Evolutionary conservation across 352 stramenopile genomes (phyloP), one percentile per base, ranked within the genome.

Genomic region (Pythium phragmiticola): DNA sequence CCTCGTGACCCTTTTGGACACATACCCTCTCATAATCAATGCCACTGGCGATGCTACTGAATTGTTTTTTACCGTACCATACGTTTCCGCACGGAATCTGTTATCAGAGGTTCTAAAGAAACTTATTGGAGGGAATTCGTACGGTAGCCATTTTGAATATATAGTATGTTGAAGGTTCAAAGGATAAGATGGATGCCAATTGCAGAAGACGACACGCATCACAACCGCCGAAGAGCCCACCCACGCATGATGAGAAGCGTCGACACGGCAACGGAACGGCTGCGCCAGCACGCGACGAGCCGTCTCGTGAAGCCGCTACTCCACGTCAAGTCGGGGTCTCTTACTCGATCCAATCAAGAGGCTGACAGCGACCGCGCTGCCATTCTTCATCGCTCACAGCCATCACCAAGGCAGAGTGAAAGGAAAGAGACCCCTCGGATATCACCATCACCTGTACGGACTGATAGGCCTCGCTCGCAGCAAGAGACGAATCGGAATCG

Each of bases 171-270:
- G 17, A 23, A 65, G 58, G 48, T 57, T 42, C 17, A 4, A 43
- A 0, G 19, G 54, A 69, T 69, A 69, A 69, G 62, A 66, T 60
- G 50, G 39, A 14, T 66, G 41, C 58, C 57, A 64, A 57, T 42
- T 46, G 19, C 37, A 33, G 53, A 30, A 51, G 12, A 36, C 8
- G 3, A 26, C 39, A 7, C 8, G 17, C 52, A 47, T 50, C 14
- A 8, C 14, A 19, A 30, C 41, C 46, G 13, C 21, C 21, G 4
- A 48, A 19, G 34, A 23, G 6, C 17, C 16, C 53, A 41, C 36
- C 12, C 17, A 58, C 49, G 53, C 53, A 37, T 37, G 23, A 23
- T 14, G 9, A 11, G 13, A 30, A 46, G 50, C 50, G 50, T 13
- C 7, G 14, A 1, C 33, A 23, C 34, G 12, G n/a, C 14, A 14